phyloP scores from a whole-genome alignment of 23 red algal genomes.

The Chondrus crispus region DNA sequence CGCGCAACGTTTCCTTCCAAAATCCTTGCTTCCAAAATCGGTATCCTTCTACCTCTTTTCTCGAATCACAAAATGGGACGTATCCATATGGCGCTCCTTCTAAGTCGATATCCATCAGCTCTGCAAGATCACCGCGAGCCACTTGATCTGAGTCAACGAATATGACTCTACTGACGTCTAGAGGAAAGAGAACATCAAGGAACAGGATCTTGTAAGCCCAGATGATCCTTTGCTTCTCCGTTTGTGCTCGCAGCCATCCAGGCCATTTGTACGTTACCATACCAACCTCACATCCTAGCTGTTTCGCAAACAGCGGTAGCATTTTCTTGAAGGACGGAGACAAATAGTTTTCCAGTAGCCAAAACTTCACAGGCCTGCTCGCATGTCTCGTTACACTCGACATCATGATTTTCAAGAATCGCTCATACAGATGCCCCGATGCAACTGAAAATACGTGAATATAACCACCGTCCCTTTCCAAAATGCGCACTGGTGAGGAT shows the following conservation, averaged over 20 bases:
- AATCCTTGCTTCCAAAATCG: slow-evolving; percentile 97
- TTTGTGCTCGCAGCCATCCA: slow-evolving; percentile 87
- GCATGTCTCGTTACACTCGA: slow-evolving; percentile 71
- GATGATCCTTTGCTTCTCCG: slow-evolving; percentile 91
- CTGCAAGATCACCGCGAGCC: slow-evolving; percentile 81
- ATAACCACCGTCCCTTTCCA: neutral
- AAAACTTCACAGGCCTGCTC: slow-evolving; percentile 83
- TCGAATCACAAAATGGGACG: slow-evolving; percentile 95
- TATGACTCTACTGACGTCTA: slow-evolving; percentile 67
- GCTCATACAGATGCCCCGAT: slow-evolving; percentile 96
- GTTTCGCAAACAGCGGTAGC: slow-evolving; percentile 70
- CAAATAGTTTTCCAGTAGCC: slow-evolving; percentile 93
- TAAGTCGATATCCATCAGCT: slow-evolving; percentile 74
- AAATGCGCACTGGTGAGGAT: neutral
- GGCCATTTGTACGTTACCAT: slow-evolving; percentile 97
- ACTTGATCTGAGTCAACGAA: slow-evolving; percentile 99
- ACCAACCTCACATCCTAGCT: slow-evolving; percentile 73
- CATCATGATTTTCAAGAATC: slow-evolving; percentile 98
- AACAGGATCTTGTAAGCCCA: slow-evolving; percentile 99
- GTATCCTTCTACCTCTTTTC: slow-evolving; percentile 83
- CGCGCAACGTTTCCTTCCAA: slow-evolving; percentile 80
- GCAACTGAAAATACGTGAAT: slow-evolving; percentile 97
- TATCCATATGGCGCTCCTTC: slow-evolving; percentile 95
- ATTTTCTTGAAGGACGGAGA: slow-evolving; percentile 90
- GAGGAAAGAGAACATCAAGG: slow-evolving; percentile 95